Percentiles rank a stretch among this genome's conserved stretches.
Conservation (phyloP, 768 basidiomycete genomes). For the Plicaturopsis crispa region DNA sequence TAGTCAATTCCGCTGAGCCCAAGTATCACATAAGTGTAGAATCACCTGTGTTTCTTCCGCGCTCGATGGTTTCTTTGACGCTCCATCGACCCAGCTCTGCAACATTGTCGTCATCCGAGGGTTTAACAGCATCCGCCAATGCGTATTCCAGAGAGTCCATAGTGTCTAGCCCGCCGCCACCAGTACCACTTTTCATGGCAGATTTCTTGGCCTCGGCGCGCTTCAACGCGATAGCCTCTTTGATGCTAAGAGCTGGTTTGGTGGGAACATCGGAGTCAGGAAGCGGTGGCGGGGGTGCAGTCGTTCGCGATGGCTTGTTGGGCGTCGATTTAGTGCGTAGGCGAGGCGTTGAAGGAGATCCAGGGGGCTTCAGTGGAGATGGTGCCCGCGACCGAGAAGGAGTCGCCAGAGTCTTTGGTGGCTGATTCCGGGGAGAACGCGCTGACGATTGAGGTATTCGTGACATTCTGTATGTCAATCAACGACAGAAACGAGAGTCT, state of each 20-base stretch:
- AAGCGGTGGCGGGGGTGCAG: slow-evolving; percentile 8
- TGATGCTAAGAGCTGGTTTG: slow-evolving; percentile 42
- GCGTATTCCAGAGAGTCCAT: slow-evolving; percentile 43
- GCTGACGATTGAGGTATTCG: slow-evolving; percentile 30
- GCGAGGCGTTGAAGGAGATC: slow-evolving; percentile 19
- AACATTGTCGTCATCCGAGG: slow-evolving; percentile 31
- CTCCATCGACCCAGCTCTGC: slow-evolving; percentile 60
- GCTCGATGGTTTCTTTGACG: slow-evolving; percentile 69
- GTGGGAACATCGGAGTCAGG: slow-evolving; percentile 19
- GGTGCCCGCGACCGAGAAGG: slow-evolving; percentile 23
- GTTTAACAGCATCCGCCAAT: slow-evolving; percentile 19
- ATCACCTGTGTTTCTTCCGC: slow-evolving; percentile 71
- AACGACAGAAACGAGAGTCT: no score
- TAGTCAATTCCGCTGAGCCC: slow-evolving; percentile 35
- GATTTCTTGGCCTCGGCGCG: slow-evolving; percentile 74
- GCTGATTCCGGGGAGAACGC: slow-evolving; percentile 20
- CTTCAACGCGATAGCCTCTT: slow-evolving; percentile 73
- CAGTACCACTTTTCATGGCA: slow-evolving; percentile 12
- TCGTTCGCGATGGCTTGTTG: slow-evolving; percentile 23
- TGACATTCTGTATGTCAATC: slow-evolving; percentile 33
- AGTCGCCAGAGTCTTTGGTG: slow-evolving; percentile 13
- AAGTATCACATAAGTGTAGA: slow-evolving; percentile 14
- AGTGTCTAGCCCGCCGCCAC: slow-evolving; percentile 22
- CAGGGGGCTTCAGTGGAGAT: slow-evolving; percentile 20
- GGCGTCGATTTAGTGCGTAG: slow-evolving; percentile 26